These are phyloP conservation scores for Hortaea werneckii DNA, from an alignment of 2,329 filamentous ascomycete species.

Conservation along the genomic window DNA sequence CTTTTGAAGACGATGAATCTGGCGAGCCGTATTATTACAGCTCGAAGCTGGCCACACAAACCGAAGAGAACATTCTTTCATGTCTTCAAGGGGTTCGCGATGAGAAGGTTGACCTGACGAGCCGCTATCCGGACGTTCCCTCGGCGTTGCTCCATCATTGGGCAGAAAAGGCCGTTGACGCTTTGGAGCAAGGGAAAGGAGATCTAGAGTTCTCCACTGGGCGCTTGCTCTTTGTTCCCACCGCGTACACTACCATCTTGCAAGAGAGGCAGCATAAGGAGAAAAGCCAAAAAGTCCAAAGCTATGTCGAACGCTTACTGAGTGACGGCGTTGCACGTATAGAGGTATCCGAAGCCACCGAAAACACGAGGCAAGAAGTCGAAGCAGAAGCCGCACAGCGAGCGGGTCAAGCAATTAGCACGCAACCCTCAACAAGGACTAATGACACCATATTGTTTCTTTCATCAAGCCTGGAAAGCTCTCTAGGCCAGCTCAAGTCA, in stretches of 20 bases:
- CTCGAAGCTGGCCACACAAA: background rate
- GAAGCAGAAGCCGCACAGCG: no score
- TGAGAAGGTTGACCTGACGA: conserved; percentile 4
- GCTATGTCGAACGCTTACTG: background rate
- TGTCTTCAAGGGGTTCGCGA: background rate
- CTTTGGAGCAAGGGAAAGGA: background rate
- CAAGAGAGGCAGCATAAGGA: background rate
- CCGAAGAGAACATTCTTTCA: background rate
- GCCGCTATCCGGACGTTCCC: background rate
- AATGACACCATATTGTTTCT: no score
- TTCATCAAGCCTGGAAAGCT: no score
- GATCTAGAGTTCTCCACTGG: background rate
- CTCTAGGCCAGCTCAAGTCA: background rate
- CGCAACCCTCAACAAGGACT: no score
- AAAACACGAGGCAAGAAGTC: no score
- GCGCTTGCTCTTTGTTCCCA: conserved; percentile 1
- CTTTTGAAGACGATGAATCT: background rate
- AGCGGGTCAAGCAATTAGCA: no score
- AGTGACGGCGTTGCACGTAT: background rate
- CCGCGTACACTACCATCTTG: background rate
- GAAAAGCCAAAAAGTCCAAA: background rate
- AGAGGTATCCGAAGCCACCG: background rate
- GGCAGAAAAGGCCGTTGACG: conserved; percentile 1
- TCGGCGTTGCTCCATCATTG: background rate
- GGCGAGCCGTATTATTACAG: background rate